Evolutionary conservation across 129 eudicot genomes (phyloP).

Genomic region (Centaurea solstitialis): DNA sequence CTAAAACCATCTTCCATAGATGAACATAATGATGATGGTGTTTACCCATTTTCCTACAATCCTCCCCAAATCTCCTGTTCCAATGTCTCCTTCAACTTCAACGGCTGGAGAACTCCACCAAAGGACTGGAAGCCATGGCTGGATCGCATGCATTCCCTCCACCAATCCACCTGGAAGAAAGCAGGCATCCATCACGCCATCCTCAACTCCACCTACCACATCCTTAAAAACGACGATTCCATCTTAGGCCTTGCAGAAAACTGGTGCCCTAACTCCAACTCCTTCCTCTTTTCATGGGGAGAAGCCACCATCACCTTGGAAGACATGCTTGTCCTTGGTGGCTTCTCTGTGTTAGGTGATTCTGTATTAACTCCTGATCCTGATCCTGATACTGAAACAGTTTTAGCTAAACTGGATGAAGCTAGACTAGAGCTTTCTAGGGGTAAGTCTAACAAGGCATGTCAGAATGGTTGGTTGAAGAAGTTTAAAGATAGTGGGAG

Average conservation of each 20-base stretch:
- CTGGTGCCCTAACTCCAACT: slow-evolving; percentile 47
- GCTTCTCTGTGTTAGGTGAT: slow-evolving; percentile 43
- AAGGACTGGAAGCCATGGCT: slow-evolving; percentile 42
- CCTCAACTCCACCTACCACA: slow-evolving; percentile 20
- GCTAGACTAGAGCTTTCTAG: neutral
- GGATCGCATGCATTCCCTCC: slow-evolving; percentile 27
- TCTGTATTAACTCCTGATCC: slow-evolving; percentile 25
- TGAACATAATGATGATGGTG: too few species aligned
- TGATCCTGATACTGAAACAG: neutral
- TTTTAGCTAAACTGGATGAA: slow-evolving; percentile 16
- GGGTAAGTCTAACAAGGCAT: slow-evolving; percentile 5
- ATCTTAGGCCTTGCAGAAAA: slow-evolving; percentile 37
- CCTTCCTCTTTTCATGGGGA: slow-evolving; percentile 51
- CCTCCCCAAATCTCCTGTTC: neutral
- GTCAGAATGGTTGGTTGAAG: slow-evolving; percentile 28
- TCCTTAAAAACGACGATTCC: slow-evolving; percentile 5
- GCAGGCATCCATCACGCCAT: slow-evolving; percentile 46
- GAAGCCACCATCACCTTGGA: slow-evolving; percentile 52
- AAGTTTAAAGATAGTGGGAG: slow-evolving; percentile 28
- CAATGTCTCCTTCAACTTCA: slow-evolving; percentile 2
- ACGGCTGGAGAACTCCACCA: slow-evolving; percentile 28
- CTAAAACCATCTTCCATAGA: slow-evolving; percentile 18
- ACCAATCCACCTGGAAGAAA: slow-evolving; percentile 33
- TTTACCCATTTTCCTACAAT: neutral
- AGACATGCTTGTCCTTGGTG: slow-evolving; percentile 49